Percentiles rank a stretch among this genome's conserved stretches.
Evolutionary conservation across 129 eudicot genomes (phyloP).

Genomic region (Pulicaria dysenterica): DNA sequence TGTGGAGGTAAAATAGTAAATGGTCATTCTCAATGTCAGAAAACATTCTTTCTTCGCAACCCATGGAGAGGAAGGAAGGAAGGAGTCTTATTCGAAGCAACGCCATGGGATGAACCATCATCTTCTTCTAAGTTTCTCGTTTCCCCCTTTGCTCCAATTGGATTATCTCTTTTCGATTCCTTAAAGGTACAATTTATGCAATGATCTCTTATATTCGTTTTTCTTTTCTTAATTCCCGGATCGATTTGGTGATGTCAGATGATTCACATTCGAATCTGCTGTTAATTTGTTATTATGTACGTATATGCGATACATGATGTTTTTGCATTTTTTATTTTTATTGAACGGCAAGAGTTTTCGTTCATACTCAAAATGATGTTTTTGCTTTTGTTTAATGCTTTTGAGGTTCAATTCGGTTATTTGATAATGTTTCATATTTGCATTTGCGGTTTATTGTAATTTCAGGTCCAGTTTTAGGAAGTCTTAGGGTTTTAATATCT

Average conservation of each 20-base stretch:
- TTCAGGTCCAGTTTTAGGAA: background rate
- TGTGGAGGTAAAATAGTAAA: constrained; percentile 25
- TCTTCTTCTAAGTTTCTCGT: constrained; percentile 32
- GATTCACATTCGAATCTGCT: background rate
- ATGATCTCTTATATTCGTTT: background rate
- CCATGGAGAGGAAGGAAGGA: constrained; percentile 32
- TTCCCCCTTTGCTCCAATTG: constrained; percentile 19
- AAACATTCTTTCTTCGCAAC: constrained; percentile 32
- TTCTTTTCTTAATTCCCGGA: background rate
- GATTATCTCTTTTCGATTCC: background rate
- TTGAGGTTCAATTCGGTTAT: constrained; percentile 5
- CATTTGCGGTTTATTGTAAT: background rate
- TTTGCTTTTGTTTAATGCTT: background rate
- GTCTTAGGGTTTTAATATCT: constrained; percentile 25
- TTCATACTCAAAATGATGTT: too few species aligned
- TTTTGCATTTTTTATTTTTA: too few species aligned
- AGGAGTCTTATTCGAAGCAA: constrained; percentile 7
- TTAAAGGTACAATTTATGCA: constrained; percentile 27
- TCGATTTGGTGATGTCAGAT: constrained; percentile 8
- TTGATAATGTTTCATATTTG: background rate
- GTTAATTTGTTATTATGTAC: too few species aligned
- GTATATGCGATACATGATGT: too few species aligned
- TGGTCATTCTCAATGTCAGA: constrained; percentile 1
- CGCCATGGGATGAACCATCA: constrained; percentile 31
- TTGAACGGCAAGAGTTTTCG: too few species aligned